Conservation (phyloP, 2,329 filamentous ascomycete species). For the Daldinia eschscholtzii region DNA sequence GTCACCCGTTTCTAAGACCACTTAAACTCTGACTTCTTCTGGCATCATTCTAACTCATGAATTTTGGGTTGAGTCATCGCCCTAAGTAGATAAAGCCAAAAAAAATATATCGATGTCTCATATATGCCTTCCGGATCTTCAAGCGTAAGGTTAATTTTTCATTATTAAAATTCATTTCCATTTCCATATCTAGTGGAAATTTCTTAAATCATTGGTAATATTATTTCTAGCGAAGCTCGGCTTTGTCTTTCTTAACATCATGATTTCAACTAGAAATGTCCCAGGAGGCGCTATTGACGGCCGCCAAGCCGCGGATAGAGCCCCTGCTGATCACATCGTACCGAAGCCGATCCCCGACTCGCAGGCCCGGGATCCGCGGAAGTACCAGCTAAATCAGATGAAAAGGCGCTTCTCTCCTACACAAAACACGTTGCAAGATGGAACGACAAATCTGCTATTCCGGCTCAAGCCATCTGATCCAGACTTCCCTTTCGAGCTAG, state of each 20-base stretch:
- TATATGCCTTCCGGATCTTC: not conserved
- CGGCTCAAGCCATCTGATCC: slow-evolving; percentile 80
- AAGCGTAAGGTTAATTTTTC: slow-evolving; percentile 19
- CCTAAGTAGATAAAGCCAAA: slow-evolving; percentile 25
- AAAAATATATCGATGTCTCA: slow-evolving; percentile 35
- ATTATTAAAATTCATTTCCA: not conserved
- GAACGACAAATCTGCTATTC: slow-evolving; percentile 71
- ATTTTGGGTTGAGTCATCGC: slow-evolving; percentile 40
- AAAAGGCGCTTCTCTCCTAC: slow-evolving; percentile 72
- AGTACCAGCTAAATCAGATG: slow-evolving; percentile 81
- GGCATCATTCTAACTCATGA: slow-evolving; percentile 19
- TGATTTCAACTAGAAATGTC: slow-evolving; percentile 56
- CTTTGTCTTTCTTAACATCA: slow-evolving; percentile 42
- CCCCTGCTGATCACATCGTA: slow-evolving; percentile 65
- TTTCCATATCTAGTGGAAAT: slow-evolving; percentile 1
- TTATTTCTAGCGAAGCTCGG: slow-evolving; percentile 6
- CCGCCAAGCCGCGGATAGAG: slow-evolving; percentile 62
- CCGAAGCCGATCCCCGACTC: slow-evolving; percentile 74
- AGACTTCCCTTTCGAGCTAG: slow-evolving; percentile 84
- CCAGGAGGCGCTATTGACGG: slow-evolving; percentile 51
- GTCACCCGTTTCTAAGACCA: slow-evolving; percentile 24
- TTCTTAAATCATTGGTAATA: slow-evolving; percentile 7
- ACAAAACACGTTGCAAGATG: slow-evolving; percentile 59
- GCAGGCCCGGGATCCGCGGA: slow-evolving; percentile 75
- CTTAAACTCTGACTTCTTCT: slow-evolving; percentile 1